Evolutionary conservation across 179 eudicot species (phyloP), one percentile per base, ranked within the genome.

Genomic region (Drosera spatulata): DNA sequence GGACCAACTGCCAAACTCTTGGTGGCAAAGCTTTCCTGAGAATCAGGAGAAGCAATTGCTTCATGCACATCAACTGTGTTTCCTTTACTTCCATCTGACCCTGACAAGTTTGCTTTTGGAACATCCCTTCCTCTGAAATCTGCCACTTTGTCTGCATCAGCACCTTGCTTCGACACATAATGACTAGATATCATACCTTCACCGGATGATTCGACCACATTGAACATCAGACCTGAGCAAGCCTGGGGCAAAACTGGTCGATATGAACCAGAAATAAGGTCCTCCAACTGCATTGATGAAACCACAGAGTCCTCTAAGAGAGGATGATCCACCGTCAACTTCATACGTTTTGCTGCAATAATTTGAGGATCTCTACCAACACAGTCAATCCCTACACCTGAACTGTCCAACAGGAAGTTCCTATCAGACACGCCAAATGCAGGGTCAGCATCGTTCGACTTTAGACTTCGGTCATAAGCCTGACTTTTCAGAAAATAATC

Each of bases 11-110:
- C 69, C 79, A 87, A 73, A 65, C 76, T 79, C 79, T 85, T 83
- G 72, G 73, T 77, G 45, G 77, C 93, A 69, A 68, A 77, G 69
- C 89, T 86, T 79, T 93, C 95, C 68, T 82, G 91, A 45, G 96
- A 86, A 66, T 75, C 72, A 63, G 87, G 96, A 14, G 91, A 81
- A 59, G 77, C 82, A 62, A 80, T 72, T 53, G 84, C 66, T 66
- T 71, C 83, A 63, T 71, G 59, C 45, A 55, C 77, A 49, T 44
- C 73, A 55, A 73, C 60, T 66, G 80, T 85, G 78, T 81, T 86
- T 68, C 56, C 75, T 52, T 71, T 69, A 61, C 73, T 73, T 72
- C 77, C 75, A 72, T 76, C 86, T 43, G 73, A 66, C 62, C 63
- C 66, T 53, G 69, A 76, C 55, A 72, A 73, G 59, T 77, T 63